These are phyloP conservation scores for Albophoma yamanashiensis DNA, from an alignment of 2,329 filamentous ascomycete genomes.

Conservation along the genomic window DNA sequence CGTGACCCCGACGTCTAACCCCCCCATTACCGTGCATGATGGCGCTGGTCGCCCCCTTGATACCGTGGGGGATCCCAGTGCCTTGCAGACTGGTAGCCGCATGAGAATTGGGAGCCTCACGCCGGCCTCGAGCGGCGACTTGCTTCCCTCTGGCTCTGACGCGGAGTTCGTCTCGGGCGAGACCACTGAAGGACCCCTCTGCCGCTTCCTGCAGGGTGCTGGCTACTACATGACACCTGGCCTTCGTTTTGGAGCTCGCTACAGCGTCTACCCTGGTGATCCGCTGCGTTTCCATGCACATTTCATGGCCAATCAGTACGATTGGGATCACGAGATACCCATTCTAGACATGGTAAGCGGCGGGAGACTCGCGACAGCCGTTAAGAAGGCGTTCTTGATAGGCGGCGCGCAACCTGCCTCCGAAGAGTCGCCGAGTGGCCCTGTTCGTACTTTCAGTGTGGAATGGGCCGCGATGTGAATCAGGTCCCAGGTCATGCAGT, in stretches of 20 bases:
- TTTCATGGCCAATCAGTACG: slow-evolving; percentile 73
- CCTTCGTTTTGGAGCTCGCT: slow-evolving; percentile 86
- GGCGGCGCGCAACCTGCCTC: slow-evolving; percentile 49
- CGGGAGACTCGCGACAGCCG: slow-evolving; percentile 80
- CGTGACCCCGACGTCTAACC: neutral
- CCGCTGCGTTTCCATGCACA: slow-evolving; percentile 92
- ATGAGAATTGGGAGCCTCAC: slow-evolving; percentile 13
- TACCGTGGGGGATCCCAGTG: neutral
- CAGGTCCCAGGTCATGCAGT: neutral
- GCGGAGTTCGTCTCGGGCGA: slow-evolving; percentile 4
- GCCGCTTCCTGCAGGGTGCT: slow-evolving; percentile 64
- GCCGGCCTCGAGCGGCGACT: slow-evolving; percentile 21
- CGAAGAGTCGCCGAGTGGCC: slow-evolving; percentile 19
- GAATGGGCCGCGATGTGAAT: slow-evolving; percentile 92
- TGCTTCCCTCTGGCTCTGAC: slow-evolving; percentile 13
- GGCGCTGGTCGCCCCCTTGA: no score
- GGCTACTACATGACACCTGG: slow-evolving; percentile 88
- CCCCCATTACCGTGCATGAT: neutral
- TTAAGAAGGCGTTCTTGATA: slow-evolving; percentile 91
- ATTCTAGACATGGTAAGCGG: slow-evolving; percentile 79
- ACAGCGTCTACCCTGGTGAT: slow-evolving; percentile 91
- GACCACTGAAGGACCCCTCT: slow-evolving; percentile 45
- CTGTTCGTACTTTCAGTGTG: slow-evolving; percentile 67
- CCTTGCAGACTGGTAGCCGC: neutral
- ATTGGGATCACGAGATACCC: slow-evolving; percentile 81